Conservation (phyloP, 2,329 filamentous ascomycete genomes). For the Botrytis medusae region DNA sequence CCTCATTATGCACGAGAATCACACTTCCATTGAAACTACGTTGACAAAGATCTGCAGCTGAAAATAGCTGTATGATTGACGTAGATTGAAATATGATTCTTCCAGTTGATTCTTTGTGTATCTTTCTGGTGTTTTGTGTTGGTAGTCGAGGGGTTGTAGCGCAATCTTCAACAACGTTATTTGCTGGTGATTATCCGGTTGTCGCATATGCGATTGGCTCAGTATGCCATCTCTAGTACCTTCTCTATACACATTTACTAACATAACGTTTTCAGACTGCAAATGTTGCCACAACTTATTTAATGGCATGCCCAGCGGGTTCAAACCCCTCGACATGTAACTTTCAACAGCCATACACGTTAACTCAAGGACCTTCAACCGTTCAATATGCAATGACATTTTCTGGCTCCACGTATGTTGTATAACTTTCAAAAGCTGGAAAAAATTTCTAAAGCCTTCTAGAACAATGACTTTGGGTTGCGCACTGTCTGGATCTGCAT, state of each 20-base stretch:
- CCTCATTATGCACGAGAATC: background rate
- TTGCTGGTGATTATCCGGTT: conserved; percentile 24
- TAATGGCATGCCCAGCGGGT: conserved; percentile 25
- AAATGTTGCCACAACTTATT: conserved; percentile 28
- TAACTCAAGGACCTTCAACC: conserved; percentile 28
- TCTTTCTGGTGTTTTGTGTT: background rate
- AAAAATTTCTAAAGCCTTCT: background rate
- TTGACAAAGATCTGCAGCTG: background rate
- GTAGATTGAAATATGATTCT: conserved; percentile 15
- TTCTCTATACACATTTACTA: background rate
- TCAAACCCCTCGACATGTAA: conserved; percentile 22
- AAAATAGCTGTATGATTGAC: conserved; percentile 4
- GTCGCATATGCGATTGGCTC: conserved; percentile 26
- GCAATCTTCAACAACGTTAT: conserved; percentile 18
- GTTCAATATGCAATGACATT: conserved; percentile 25
- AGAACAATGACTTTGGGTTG: conserved; percentile 14
- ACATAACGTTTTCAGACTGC: background rate
- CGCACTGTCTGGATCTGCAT: conserved; percentile 10
- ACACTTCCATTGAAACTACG: background rate
- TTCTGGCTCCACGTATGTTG: conserved; percentile 15
- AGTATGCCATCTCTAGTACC: conserved; percentile 14
- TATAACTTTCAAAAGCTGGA: background rate
- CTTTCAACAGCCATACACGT: conserved; percentile 29
- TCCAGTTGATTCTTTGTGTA: background rate
- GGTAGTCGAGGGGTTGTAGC: conserved; percentile 1